Evolutionary conservation across 495 filamentous ascomycete species (phyloP).

Genomic region (Corynascus novoguineensis): DNA sequence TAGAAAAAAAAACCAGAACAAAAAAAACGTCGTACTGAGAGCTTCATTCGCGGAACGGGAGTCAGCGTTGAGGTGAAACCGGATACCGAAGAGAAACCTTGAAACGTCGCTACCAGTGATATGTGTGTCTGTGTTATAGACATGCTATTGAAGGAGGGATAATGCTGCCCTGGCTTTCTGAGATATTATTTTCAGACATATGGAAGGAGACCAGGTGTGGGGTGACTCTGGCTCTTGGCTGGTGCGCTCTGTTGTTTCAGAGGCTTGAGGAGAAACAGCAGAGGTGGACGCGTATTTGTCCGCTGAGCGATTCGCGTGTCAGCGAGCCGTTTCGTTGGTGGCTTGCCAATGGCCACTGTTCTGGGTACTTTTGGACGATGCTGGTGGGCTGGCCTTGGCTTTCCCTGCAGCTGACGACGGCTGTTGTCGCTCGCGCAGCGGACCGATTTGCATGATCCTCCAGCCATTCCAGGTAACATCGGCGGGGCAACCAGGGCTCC

Average conservation of each 20-base stretch:
- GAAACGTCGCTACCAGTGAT: constrained; percentile 5
- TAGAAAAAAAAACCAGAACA: too few species aligned
- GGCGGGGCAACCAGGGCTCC: not conserved
- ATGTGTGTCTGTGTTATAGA: constrained; percentile 1
- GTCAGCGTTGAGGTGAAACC: not conserved
- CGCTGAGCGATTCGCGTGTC: not conserved
- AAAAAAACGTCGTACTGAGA: not conserved
- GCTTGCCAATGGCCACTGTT: not conserved
- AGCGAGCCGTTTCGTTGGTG: not conserved
- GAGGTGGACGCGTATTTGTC: not conserved
- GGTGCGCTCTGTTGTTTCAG: constrained; percentile 15
- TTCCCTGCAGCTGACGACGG: not conserved
- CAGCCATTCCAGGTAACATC: not conserved
- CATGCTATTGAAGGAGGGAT: not conserved
- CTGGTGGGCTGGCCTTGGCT: too few species aligned
- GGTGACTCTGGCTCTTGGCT: not conserved
- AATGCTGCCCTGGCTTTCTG: not conserved
- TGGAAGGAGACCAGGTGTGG: not conserved
- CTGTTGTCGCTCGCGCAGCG: not conserved
- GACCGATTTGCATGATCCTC: constrained; percentile 11
- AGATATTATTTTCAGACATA: too few species aligned
- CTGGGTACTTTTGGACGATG: too few species aligned
- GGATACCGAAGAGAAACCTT: constrained; percentile 1
- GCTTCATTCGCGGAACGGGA: not conserved
- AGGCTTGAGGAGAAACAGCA: not conserved